These are phyloP conservation scores for Aegilops umbellulata DNA, from an alignment of 176 grass and related monocot genomes.

Conservation along the genomic window DNA sequence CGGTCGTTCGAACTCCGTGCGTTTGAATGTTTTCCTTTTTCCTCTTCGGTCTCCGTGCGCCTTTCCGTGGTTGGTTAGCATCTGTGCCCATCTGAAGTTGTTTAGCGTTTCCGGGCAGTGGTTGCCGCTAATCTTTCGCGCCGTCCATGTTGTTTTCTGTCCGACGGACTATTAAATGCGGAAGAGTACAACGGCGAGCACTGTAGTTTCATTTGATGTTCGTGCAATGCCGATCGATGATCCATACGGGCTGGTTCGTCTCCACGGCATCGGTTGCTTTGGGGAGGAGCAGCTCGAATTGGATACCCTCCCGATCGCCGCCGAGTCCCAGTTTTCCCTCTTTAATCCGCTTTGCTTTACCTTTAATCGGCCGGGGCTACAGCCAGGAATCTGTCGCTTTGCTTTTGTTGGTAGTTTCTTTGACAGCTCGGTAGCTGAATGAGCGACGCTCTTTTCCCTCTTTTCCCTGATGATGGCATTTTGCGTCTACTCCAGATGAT, in stretches of 20 bases:
- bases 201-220: slow-evolving; percentile 12
- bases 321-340: slow-evolving; percentile 23
- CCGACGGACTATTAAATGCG: slow-evolving; percentile 12
- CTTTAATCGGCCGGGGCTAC: slow-evolving; percentile 30
- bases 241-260: slow-evolving; percentile 39
- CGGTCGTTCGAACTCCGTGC: slow-evolving; percentile 12
- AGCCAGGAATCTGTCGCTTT: slow-evolving; percentile 41
- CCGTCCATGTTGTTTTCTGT: not conserved
- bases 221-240: slow-evolving; percentile 15
- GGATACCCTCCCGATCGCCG: slow-evolving; percentile 46
- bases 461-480: slow-evolving; percentile 26
- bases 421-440: slow-evolving; percentile 8
- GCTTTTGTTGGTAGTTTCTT: slow-evolving; percentile 42
- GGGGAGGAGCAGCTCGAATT: slow-evolving; percentile 35
- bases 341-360: slow-evolving; percentile 34
- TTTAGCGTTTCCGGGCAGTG: not conserved
- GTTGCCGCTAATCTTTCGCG: not conserved
- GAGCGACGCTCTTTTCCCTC: slow-evolving; percentile 23
- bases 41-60: not conserved
- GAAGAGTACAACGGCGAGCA: slow-evolving; percentile 22
- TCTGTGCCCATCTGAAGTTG: not conserved
- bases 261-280: slow-evolving; percentile 40
- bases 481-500: slow-evolving; percentile 46
- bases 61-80: not conserved
- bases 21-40: not conserved